These are phyloP conservation scores for Fraxinus sp. DNA, from an alignment of 305 asterid species.

Conservation along the genomic window DNA sequence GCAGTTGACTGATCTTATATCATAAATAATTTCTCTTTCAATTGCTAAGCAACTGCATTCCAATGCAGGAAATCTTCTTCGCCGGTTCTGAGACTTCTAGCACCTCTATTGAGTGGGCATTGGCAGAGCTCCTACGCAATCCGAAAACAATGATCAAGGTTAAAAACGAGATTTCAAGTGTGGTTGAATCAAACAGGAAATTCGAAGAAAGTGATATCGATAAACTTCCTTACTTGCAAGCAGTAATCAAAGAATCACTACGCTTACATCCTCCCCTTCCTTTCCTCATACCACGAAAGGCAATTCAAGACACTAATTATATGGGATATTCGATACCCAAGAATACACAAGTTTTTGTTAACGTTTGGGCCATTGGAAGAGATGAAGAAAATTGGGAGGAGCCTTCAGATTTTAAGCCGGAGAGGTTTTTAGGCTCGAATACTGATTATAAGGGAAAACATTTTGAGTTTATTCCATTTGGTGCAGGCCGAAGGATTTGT, in stretches of 20 bases:
- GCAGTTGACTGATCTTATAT: too few relatives aligned
- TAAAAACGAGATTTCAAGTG: constrained; percentile 46
- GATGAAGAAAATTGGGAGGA: constrained; percentile 51
- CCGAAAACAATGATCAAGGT: constrained; percentile 32
- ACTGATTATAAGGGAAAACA: constrained; percentile 54
- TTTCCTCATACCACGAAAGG: constrained; percentile 50
- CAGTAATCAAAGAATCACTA: constrained; percentile 44
- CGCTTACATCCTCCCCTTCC: constrained; percentile 58
- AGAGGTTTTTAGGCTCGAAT: constrained; percentile 40
- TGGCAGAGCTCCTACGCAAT: neutral
- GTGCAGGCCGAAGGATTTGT: constrained; percentile 55
- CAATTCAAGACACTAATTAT: constrained; percentile 48
- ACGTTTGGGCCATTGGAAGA: constrained; percentile 58
- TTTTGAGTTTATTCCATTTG: constrained; percentile 53
- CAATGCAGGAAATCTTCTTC: neutral
- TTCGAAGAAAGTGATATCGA: constrained; percentile 46
- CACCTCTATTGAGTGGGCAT: neutral
- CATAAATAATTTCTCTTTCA: neutral
- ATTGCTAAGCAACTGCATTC: neutral
- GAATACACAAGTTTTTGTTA: constrained; percentile 47
- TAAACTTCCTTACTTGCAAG: constrained; percentile 39
- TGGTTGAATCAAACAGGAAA: constrained; percentile 34
- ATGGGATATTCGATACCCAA: constrained; percentile 49
- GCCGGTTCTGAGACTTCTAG: neutral
- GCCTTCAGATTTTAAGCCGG: constrained; percentile 45